phyloP scores from a whole-genome alignment of 345 rosid species.

The Microthlaspi erraticum region DNA sequence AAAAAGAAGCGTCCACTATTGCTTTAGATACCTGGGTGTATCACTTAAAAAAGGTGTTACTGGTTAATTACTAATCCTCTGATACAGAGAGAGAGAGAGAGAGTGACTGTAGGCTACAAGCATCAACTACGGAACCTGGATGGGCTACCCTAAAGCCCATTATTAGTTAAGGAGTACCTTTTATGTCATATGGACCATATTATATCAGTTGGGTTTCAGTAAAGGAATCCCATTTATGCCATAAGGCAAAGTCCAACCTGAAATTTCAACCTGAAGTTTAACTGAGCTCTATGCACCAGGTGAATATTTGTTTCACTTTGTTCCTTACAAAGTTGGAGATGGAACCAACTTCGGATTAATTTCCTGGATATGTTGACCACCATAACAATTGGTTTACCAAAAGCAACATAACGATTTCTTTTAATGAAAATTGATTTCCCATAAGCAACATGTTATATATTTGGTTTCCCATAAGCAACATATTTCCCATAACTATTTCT shows the following conservation, averaged over 20 bases:
- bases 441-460: too few relatives aligned
- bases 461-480: too few relatives aligned
- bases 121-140: not conserved
- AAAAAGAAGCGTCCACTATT: conserved; percentile 28
- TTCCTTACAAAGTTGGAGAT: not conserved
- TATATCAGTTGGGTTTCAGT: not conserved
- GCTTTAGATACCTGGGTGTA: not conserved
- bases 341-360: not conserved
- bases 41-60: conserved; percentile 12
- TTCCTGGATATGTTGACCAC: not conserved
- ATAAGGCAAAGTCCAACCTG: conserved; percentile 9
- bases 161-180: too few relatives aligned
- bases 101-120: too few relatives aligned
- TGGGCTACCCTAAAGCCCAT: conserved; percentile 29
- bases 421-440: too few relatives aligned
- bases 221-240: not conserved
- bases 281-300: not conserved
- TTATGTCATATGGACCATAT: conserved; percentile 4
- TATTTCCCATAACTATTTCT: too few relatives aligned
- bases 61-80: conserved; percentile 25
- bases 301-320: not conserved
- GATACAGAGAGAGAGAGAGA: not conserved
- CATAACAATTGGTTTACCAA: not conserved
- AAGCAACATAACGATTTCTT: not conserved
- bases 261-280: not conserved